These are phyloP conservation scores for Lentithecium fluviatile DNA, from an alignment of 495 filamentous ascomycete genomes.

Conservation along the genomic window DNA sequence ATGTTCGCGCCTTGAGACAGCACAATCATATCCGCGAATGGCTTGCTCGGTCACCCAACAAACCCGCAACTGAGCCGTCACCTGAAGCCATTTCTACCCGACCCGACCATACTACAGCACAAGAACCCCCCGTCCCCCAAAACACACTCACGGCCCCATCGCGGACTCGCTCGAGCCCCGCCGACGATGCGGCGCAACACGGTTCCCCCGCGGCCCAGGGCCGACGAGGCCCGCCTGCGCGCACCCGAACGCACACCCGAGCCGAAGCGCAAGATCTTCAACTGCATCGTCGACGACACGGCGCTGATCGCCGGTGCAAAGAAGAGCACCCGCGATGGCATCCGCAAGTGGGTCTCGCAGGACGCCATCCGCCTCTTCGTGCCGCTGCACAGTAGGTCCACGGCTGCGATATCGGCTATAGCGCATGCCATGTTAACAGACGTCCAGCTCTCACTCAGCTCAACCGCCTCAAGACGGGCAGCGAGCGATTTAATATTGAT, in stretches of 20 bases:
- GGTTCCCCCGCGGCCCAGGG: conserved; percentile 26
- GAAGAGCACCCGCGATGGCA: conserved; percentile 50
- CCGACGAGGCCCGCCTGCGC: conserved; percentile 25
- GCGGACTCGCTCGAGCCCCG: background rate
- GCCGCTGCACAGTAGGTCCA: conserved; percentile 63
- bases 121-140: conserved; percentile 1
- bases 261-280: conserved; percentile 61
- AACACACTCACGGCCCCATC: background rate
- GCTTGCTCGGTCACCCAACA: conserved; percentile 20
- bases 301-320: conserved; percentile 67
- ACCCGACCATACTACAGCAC: background rate
- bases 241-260: conserved; percentile 7
- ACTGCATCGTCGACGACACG: conserved; percentile 74
- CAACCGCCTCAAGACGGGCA: conserved; percentile 56
- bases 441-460: conserved; percentile 55
- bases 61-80: conserved; percentile 4
- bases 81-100: background rate
- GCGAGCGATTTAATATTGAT: conserved; percentile 57
- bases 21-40: background rate
- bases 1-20: conserved; percentile 26
- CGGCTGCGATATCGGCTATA: background rate
- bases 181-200: conserved; percentile 32
- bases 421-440: conserved; percentile 5
- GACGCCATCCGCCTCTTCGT: conserved; percentile 65
- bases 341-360: conserved; percentile 66